Base-by-base conservation (phyloP, 75 land plant species). In the Adiantum capillusveneris region DNA sequence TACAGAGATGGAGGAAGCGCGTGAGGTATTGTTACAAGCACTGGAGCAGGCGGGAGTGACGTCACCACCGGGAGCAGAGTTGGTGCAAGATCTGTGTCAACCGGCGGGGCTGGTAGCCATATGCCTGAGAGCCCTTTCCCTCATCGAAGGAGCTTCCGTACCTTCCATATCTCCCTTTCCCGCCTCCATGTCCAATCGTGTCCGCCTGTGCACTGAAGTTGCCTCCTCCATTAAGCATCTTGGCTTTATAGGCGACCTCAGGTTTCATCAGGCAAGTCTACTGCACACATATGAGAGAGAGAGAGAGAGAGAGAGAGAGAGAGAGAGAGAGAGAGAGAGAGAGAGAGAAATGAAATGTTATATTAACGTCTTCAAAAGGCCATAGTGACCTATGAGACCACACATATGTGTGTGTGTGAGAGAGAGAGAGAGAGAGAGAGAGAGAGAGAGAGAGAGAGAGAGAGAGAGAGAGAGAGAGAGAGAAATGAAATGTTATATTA, bases 1-100 rank as follows among this genome's bases (percentile, higher is more conserved):
- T n/a, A n/a, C n/a, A n/a, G n/a, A n/a, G 27, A 87, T 87, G 91
- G 91, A 84, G 36, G 91, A 81, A 57, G 81, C 88, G 30, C 67
- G 78, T 39, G 72, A 78, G 58, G 79, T 87, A 12, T 59, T 87
- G 43, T 25, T 84, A 18, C 69, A 39, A 22, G 80, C 84, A 13
- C 61, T 87, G 49, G 43, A 55, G 50, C 74, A 56, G 26, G 71
- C 75, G 2, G 91, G 91, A n/a, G 65, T 87, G 28, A 52, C 53
- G 30, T 58, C 84, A 26, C 91, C 91, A 25, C 14, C 60, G 1
- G 70, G 53, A 31, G 72, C 72, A 14, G 57, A 78, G 0, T 68
- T 69, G 13, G 56, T 78, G 29, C 50, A 53, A 6, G 84, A 79
- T 44, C 62, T 87, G 11, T 58, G 36, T 18, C 9, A 3, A 3